Conservation (phyloP, 495 filamentous ascomycete genomes). For the Friedmanniomyces endolithicus region DNA sequence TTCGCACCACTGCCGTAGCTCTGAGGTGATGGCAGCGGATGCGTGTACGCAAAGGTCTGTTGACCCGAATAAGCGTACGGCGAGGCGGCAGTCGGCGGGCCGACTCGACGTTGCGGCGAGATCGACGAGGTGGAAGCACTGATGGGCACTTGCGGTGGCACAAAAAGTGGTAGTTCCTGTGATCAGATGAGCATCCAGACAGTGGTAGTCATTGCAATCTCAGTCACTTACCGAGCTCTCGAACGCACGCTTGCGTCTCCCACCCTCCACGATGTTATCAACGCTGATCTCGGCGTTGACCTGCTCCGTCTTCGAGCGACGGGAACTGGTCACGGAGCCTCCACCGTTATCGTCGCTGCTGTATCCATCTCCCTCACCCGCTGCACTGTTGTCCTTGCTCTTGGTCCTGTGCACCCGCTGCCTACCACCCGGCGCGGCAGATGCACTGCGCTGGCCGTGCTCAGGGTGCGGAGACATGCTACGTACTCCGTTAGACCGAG, state of each 20-base stretch:
- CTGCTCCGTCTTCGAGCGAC: conserved; percentile 62
- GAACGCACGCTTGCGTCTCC: conserved; percentile 87
- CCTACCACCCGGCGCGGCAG: conserved; percentile 49
- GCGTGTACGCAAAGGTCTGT: conserved; percentile 58
- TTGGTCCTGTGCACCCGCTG: conserved; percentile 50
- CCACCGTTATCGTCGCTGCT: conserved; percentile 72
- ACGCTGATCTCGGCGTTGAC: conserved; percentile 92
- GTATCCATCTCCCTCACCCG: conserved; percentile 58
- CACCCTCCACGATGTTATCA: conserved; percentile 94
- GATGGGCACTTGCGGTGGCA: conserved; percentile 81
- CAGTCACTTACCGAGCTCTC: conserved; percentile 74
- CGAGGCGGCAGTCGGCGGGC: conserved; percentile 47
- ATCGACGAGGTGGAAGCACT: conserved; percentile 81
- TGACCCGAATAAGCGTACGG: conserved; percentile 61
- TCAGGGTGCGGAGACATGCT: conserved; percentile 70
- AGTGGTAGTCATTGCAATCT: conserved; percentile 5
- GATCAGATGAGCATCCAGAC: conserved; percentile 13
- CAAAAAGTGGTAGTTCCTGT: conserved; percentile 89
- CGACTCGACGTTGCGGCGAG: conserved; percentile 71
- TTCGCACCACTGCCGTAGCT: conserved; percentile 44
- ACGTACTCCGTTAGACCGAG: conserved; percentile 56
- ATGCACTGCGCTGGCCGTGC: conserved; percentile 65
- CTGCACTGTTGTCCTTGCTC: conserved; percentile 54
- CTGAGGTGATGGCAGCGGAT: conserved; percentile 65
- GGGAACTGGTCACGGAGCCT: conserved; percentile 55